A percentile compares a stretch with the other conserved stretches of the same genome.
Conservation (phyloP, 176 grass and related monocot genomes). For the Aegilops umbellulata region DNA sequence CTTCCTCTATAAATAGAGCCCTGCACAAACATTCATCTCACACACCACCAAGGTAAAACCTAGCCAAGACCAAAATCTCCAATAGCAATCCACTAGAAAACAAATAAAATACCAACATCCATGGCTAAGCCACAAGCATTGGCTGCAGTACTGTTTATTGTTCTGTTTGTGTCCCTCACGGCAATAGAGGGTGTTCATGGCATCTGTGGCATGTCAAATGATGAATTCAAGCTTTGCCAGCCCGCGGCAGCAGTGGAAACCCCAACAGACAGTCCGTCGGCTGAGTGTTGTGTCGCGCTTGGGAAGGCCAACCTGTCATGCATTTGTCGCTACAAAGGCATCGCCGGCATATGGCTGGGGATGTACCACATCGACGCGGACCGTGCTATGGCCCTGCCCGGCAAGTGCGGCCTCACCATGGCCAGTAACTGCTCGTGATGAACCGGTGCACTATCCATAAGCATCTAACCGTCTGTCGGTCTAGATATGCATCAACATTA, state of each 20-base stretch:
- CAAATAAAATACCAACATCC: background rate
- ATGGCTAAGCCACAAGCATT: slow-evolving; percentile 5
- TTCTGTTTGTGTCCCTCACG: background rate
- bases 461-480: no score
- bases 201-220: slow-evolving; percentile 25
- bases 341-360: slow-evolving; percentile 36
- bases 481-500: no score
- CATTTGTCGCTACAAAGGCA: slow-evolving; percentile 51
- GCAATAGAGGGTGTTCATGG: slow-evolving; percentile 9
- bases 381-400: background rate
- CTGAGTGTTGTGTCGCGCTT: no score
- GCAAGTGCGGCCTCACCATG: slow-evolving; percentile 13
- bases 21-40: background rate
- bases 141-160: background rate
- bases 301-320: no score
- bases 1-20: slow-evolving; percentile 28
- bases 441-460: background rate
- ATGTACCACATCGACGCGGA: slow-evolving; percentile 49
- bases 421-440: background rate
- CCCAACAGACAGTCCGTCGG: no score
- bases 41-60: background rate
- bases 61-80: background rate
- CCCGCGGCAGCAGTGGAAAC: no score
- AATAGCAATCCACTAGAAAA: background rate
- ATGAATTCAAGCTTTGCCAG: no score